These are phyloP conservation scores for Coelastrella sp. DNA, from an alignment of 139 green algal species.

Conservation along the genomic window DNA sequence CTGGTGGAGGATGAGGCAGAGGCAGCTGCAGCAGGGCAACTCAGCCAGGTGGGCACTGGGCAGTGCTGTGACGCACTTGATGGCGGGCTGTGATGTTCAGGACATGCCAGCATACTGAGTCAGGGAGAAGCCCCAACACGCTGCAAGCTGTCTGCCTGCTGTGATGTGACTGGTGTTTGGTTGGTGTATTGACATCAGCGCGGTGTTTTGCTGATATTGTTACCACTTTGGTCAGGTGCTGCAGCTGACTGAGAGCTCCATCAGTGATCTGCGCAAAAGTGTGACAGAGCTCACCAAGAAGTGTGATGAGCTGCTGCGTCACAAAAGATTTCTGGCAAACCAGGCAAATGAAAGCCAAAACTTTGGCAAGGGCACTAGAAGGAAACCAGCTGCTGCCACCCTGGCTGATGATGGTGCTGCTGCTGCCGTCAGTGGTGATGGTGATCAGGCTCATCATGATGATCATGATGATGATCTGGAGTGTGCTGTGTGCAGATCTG, in stretches of 20 bases:
- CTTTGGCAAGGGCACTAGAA: neutral
- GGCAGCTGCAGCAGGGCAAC: neutral
- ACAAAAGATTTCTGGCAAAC: conserved; percentile 34
- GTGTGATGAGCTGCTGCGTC: conserved; percentile 25
- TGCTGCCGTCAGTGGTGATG: neutral
- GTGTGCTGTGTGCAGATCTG: conserved; percentile 40
- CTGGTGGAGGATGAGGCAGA: conserved; percentile 12
- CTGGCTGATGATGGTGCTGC: neutral
- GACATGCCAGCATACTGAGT: too few species aligned
- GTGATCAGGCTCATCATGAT: neutral
- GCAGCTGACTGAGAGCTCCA: neutral
- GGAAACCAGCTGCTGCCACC: neutral
- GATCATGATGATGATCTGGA: conserved; percentile 12
- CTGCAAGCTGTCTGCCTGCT: too few species aligned
- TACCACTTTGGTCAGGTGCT: neutral
- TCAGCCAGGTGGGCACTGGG: neutral
- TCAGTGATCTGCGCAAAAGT: conserved; percentile 13
- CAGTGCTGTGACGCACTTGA: neutral
- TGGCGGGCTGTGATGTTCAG: neutral
- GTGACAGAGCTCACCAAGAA: neutral
- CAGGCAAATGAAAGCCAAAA: conserved; percentile 9
- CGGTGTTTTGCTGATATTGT: neutral
- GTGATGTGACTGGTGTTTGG: too few species aligned
- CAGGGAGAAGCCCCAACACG: too few species aligned
- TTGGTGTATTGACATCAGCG: neutral